Evolutionary conservation across 768 basidiomycete genomes (phyloP).

Genomic region (Russula griseocarnosa): DNA sequence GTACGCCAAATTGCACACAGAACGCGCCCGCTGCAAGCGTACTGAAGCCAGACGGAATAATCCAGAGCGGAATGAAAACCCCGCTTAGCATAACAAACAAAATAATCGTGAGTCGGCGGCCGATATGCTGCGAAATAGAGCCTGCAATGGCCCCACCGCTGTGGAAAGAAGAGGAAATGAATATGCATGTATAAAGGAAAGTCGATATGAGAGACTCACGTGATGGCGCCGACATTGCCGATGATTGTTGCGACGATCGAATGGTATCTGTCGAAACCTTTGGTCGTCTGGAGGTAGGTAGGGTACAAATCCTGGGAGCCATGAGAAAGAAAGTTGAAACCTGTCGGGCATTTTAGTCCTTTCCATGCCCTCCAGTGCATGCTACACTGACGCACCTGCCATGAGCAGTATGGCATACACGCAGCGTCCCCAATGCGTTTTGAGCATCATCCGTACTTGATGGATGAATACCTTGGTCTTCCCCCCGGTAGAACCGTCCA

Average conservation of each 20-base stretch:
- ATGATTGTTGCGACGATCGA: slow-evolving; percentile 46
- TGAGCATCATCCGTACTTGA: slow-evolving; percentile 74
- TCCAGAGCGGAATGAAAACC: slow-evolving; percentile 42
- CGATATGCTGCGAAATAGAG: slow-evolving; percentile 41
- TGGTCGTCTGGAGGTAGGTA: slow-evolving; percentile 38
- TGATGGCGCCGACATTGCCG: slow-evolving; percentile 36
- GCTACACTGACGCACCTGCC: slow-evolving; percentile 42
- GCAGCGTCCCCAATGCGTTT: slow-evolving; percentile 74
- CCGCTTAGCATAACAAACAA: slow-evolving; percentile 36
- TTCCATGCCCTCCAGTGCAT: background rate
- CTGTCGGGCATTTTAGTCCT: slow-evolving; percentile 28
- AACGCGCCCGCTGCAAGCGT: slow-evolving; percentile 47
- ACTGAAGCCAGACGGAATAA: slow-evolving; percentile 41
- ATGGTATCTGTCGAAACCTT: slow-evolving; percentile 35
- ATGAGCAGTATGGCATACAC: slow-evolving; percentile 82
- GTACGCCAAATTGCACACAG: slow-evolving; percentile 46
- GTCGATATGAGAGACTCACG: slow-evolving; percentile 22
- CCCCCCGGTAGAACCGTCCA: slow-evolving; percentile 37
- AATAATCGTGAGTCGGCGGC: slow-evolving; percentile 46
- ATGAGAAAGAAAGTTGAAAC: slow-evolving; percentile 54
- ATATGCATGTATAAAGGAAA: slow-evolving; percentile 7
- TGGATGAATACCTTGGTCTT: slow-evolving; percentile 70
- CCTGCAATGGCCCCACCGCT: slow-evolving; percentile 41
- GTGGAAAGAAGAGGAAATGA: slow-evolving; percentile 24
- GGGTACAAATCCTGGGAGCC: slow-evolving; percentile 45